Base-by-base conservation (phyloP, 179 eudicot genomes). In the Sideroxylon spinosum region DNA sequence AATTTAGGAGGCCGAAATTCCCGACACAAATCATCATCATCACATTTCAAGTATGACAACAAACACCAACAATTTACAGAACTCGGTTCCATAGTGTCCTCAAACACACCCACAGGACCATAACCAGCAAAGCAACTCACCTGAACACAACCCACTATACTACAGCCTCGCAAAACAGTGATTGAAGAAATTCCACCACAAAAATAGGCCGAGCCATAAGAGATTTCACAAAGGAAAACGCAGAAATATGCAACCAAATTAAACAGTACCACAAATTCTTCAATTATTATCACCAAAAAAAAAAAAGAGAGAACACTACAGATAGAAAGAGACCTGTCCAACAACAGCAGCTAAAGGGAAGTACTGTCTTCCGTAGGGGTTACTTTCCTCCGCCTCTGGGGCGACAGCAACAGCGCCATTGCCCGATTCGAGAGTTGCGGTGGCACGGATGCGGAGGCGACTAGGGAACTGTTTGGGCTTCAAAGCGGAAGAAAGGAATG, bases 271-370 rank as follows among this genome's bases (percentile, higher is more conserved):
- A 59, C 37, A 49, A 29, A 75, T 37, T 75, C 76, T 26, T 60
- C 56, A 60, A 37, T 37, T 73, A 17, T 17, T 4, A 65, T 5
- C 28, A 23, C 2, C 13, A 52, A 7, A 20, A 7, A 64, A 23
- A 48, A 22, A 23, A 20, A 67, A 32, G 16, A n/a, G n/a, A n/a
- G n/a, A n/a, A n/a, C n/a, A 37, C 26, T 49, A 37, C 65, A 55
- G 65, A 60, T 49, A 16, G 71, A 17, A 78, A 77, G 63, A 1
- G 29, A 93, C 98, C 98, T 95, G 98, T 74, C 98, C 98, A 79
- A 95, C 89, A 37, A 95, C 95, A 25, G 98, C 98, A 46, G 98
- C 98, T 74, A 95, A 86, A 16, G 98, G 98, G 80, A 95, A 95
- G 84, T 83, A 93, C 71, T 89, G 88, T 19, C 98, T 89, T 7